These are phyloP conservation scores for Rutidosis leptorrhynchoides DNA, from an alignment of 129 eudicot species.

Conservation along the genomic window DNA sequence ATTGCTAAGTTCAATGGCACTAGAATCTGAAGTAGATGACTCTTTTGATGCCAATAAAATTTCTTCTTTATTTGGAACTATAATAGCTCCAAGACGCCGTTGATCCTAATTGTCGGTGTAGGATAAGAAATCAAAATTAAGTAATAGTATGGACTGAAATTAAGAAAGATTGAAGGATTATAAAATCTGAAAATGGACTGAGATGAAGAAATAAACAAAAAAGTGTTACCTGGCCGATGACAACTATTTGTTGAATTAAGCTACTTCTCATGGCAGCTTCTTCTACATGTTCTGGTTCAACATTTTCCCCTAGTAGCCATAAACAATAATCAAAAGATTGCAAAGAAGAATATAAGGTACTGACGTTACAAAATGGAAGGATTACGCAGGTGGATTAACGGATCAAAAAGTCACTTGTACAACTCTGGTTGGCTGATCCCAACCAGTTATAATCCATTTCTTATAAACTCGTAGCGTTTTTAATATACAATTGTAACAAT, in stretches of 20 bases:
- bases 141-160: background rate
- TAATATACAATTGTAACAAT: background rate
- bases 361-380: background rate
- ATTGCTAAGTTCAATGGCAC: conserved; percentile 51
- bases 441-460: background rate
- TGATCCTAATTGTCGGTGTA: conserved; percentile 54
- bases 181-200: background rate
- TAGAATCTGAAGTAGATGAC: conserved; percentile 39
- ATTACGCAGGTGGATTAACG: background rate
- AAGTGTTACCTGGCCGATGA: conserved; percentile 78
- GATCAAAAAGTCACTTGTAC: background rate
- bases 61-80: conserved; percentile 97
- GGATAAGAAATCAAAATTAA: conserved; percentile 3
- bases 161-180: background rate
- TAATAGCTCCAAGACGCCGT: conserved; percentile 94
- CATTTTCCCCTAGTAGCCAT: conserved; percentile 73
- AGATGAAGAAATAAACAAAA: background rate
- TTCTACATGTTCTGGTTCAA: conserved; percentile 91
- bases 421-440: background rate
- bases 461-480: too few species aligned
- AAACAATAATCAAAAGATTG: background rate
- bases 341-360: conserved; percentile 5
- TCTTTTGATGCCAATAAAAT: conserved; percentile 38
- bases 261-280: conserved; percentile 94
- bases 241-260: conserved; percentile 80